phyloP scores from a whole-genome alignment of 441 rosid species.

The Brassica hybrid region DNA sequence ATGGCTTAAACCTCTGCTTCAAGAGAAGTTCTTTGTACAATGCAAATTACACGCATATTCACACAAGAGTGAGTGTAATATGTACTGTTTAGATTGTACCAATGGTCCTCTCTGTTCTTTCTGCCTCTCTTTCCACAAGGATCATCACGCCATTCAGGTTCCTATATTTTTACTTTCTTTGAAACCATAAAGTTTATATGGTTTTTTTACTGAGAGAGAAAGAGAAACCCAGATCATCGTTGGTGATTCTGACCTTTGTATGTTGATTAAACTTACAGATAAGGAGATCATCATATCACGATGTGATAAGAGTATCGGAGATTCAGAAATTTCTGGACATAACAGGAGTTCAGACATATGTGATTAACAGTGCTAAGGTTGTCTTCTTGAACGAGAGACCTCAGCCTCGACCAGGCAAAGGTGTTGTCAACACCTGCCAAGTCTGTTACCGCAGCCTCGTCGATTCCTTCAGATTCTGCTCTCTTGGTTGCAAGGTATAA shows the following conservation, averaged over 20 bases:
- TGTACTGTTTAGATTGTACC: slow-evolving; percentile 91
- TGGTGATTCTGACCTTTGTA: background rate
- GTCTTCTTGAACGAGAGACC: slow-evolving; percentile 96
- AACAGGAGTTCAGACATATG: slow-evolving; percentile 91
- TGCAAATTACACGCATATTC: slow-evolving; percentile 88
- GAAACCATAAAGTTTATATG: background rate
- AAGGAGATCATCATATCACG: slow-evolving; percentile 97
- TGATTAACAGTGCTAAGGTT: slow-evolving; percentile 94
- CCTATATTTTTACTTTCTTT: slow-evolving; percentile 6
- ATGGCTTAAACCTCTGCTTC: slow-evolving; percentile 80
- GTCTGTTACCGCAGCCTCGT: slow-evolving; percentile 93
- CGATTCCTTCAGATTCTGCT: slow-evolving; percentile 96
- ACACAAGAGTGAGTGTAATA: slow-evolving; percentile 95
- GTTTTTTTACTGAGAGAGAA: background rate
- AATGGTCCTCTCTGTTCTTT: slow-evolving; percentile 87
- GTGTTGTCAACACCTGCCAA: slow-evolving; percentile 89
- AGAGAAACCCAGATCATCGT: background rate
- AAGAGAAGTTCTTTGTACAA: slow-evolving; percentile 81
- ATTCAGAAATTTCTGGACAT: slow-evolving; percentile 87
- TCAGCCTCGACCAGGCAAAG: slow-evolving; percentile 97
- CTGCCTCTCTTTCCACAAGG: slow-evolving; percentile 76
- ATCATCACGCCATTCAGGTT: slow-evolving; percentile 89
- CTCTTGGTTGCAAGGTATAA: slow-evolving; percentile 95
- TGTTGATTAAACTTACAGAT: slow-evolving; percentile 53
- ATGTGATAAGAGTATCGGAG: slow-evolving; percentile 92